phyloP scores from a whole-genome alignment of 176 grass and related monocot genomes.

The Raddia guianensis region DNA sequence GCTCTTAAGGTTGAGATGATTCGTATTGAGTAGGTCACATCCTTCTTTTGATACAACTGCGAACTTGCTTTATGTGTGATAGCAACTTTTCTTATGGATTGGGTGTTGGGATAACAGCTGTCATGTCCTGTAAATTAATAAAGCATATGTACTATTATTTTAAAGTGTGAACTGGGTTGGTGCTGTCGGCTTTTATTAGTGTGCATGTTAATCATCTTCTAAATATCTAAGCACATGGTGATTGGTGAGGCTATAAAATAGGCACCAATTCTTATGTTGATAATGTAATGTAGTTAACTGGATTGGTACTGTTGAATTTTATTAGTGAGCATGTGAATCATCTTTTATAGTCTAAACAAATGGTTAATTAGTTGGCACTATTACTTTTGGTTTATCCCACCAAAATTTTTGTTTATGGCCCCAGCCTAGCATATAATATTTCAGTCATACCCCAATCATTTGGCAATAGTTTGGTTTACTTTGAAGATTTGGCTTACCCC shows the following conservation, averaged over 20 bases:
- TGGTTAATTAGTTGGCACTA: not conserved
- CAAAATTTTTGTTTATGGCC: no score
- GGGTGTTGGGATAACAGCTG: conserved; percentile 12
- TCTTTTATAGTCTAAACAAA: no score
- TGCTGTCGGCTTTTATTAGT: not conserved
- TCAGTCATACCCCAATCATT: not conserved
- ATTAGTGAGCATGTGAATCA: no score
- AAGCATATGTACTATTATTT: not conserved
- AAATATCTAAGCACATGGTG: not conserved
- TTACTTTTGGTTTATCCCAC: no score
- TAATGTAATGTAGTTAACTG: no score
- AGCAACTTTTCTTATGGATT: not conserved
- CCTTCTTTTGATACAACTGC: conserved; percentile 14
- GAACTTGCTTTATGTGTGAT: conserved; percentile 1
- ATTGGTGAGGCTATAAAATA: no score
- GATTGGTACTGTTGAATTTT: no score
- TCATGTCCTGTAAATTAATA: conserved; percentile 9
- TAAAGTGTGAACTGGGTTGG: not conserved
- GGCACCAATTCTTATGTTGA: no score
- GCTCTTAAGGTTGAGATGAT: conserved; percentile 1
- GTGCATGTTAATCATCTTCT: not conserved
- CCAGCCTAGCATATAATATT: no score
- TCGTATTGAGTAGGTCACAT: not conserved
- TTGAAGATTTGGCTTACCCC: not conserved
- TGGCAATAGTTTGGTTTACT: not conserved